Base-by-base conservation (phyloP, 1,284 basidiomycete species). In the Ceratobasidium sp. region DNA sequence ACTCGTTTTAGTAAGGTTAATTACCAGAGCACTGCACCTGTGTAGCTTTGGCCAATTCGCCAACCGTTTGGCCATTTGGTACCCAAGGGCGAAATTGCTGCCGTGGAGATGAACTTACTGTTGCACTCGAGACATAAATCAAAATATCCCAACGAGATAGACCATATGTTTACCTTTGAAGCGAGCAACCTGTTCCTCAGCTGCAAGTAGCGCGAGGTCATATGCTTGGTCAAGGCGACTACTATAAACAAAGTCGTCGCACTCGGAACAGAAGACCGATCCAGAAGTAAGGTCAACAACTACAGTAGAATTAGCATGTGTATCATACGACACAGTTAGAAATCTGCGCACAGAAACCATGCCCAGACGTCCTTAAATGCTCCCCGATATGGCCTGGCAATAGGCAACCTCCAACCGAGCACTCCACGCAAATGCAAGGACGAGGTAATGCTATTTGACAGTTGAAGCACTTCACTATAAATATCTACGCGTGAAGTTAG, bases 361-460 rank as follows among this genome's bases (percentile, higher is more conserved):
- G 91, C 0, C 81, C 81, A 2, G 81, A 75, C 22, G 85, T 82
- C 72, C 79, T 83, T 71, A 89, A 80, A 76, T 91, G 91, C 2
- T 76, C 78, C 5, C 79, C 76, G 49, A 85, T 80, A 76, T 89
- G 91, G 20, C 80, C 82, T 56, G 79, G 80, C 20, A 76, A 73
- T 91, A 88, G 91, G 74, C 93, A 95, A 6, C 90, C 92, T 29
- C 86, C 82, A 75, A 84, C 91, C 3, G 85, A 75, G 75, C 93
- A 95, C n/a, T 89, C 85, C 10, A 94, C 79, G 74, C 93, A 95
- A 7, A 86, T 87, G 77, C 90, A 89, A 0, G 92, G 91, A n/a
- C 91, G 82, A 2, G 86, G 79, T 22, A 93, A 80, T 0, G 86
- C 75, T 0, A 82, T 69, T 3, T 80, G 77, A 75, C 93, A 95